Percentiles rank a stretch among this genome's conserved stretches.
phyloP scores from a whole-genome alignment of 2,329 filamentous ascomycete genomes.

The Alternaria consortialis region DNA sequence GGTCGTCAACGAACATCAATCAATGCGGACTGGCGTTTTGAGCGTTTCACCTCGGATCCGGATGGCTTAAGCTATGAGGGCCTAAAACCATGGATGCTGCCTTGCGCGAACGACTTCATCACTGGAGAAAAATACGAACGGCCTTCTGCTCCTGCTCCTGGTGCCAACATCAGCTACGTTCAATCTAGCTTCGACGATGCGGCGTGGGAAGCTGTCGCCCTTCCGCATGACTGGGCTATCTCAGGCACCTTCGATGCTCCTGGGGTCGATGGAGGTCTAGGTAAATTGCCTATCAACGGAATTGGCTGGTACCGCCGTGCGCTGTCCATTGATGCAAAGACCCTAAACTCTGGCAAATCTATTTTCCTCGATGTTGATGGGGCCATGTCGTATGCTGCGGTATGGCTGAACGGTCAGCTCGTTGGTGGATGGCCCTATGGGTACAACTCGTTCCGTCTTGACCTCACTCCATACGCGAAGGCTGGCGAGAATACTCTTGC shows the following conservation, averaged over 20 bases:
- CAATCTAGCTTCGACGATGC: slow-evolving; percentile 52
- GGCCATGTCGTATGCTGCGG: slow-evolving; percentile 62
- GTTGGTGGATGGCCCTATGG: slow-evolving; percentile 63
- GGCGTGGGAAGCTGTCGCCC: slow-evolving; percentile 53
- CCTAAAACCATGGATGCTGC: slow-evolving; percentile 56
- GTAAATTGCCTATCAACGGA: slow-evolving; percentile 61
- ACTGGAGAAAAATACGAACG: slow-evolving; percentile 43
- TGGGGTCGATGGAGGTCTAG: slow-evolving; percentile 51
- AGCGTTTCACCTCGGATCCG: slow-evolving; percentile 48
- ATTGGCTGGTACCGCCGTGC: slow-evolving; percentile 63
- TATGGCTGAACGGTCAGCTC: slow-evolving; percentile 62
- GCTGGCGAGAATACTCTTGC: slow-evolving; percentile 56
- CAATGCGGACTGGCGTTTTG: slow-evolving; percentile 53
- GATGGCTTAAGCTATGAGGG: slow-evolving; percentile 51
- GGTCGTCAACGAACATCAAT: slow-evolving; percentile 45
- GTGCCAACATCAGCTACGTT: slow-evolving; percentile 45
- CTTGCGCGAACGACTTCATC: slow-evolving; percentile 55
- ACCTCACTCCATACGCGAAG: slow-evolving; percentile 57
- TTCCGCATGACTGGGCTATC: slow-evolving; percentile 63
- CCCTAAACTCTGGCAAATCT: slow-evolving; percentile 46
- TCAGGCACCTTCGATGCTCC: slow-evolving; percentile 55
- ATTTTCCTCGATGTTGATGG: slow-evolving; percentile 62
- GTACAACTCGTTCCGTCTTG: slow-evolving; percentile 62
- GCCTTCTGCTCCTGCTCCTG: slow-evolving; percentile 42
- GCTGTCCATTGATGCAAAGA: slow-evolving; percentile 40